Evolutionary conservation across 352 stramenopile genomes (phyloP).

Genomic region (Globisporangium alternatum): DNA sequence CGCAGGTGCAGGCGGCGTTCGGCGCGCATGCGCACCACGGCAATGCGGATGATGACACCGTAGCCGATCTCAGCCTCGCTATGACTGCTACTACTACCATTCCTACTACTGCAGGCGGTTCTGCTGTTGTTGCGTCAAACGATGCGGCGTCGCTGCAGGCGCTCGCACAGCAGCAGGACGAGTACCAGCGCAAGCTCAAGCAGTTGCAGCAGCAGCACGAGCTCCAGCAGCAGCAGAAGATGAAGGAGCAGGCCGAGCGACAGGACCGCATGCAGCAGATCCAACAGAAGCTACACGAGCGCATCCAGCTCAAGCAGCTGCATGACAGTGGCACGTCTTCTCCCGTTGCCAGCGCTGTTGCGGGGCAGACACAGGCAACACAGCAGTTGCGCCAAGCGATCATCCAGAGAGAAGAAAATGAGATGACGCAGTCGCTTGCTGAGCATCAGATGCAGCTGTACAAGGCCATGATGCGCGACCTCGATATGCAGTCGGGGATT

Average conservation of each 20-base stretch:
- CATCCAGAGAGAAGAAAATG: conserved; percentile 5
- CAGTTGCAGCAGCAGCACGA: conserved; percentile 24
- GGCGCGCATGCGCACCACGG: conserved; percentile 8
- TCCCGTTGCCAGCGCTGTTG: background rate
- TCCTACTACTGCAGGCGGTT: background rate
- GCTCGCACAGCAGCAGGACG: conserved; percentile 35
- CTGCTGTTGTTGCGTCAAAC: background rate
- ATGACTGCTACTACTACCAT: too few relatives aligned
- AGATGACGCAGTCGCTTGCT: conserved; percentile 17
- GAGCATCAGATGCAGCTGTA: conserved; percentile 31
- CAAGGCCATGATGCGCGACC: conserved; percentile 37
- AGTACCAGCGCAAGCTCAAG: conserved; percentile 36
- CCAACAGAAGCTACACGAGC: conserved; percentile 36
- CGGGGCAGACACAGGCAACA: background rate
- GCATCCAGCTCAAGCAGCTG: conserved; percentile 27
- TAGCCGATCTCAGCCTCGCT: background rate
- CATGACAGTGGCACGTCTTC: background rate
- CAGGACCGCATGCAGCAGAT: conserved; percentile 40
- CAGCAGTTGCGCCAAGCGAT: conserved; percentile 15
- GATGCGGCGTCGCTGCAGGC: conserved; percentile 22
- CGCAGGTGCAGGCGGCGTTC: conserved; percentile 5
- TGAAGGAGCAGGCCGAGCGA: conserved; percentile 8
- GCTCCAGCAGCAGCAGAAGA: conserved; percentile 10
- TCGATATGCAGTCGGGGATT: conserved; percentile 34
- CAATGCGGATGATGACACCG: background rate